Percentiles rank a stretch among this genome's conserved stretches.
phyloP scores from a whole-genome alignment of 2,329 filamentous ascomycete species.

The Raffaelea deltoideospora region DNA sequence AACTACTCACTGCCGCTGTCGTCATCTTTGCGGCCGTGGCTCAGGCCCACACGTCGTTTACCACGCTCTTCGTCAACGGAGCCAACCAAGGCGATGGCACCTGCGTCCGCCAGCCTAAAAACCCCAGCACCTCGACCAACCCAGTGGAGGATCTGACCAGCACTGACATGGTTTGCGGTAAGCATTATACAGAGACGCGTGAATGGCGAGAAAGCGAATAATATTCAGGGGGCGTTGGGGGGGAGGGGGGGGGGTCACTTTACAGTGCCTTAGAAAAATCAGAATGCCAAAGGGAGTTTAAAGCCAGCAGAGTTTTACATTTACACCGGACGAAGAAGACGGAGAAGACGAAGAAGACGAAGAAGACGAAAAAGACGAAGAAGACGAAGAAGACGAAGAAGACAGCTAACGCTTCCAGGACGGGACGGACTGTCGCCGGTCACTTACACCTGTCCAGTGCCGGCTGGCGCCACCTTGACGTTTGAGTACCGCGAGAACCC shows the following conservation, averaged over 20 bases:
- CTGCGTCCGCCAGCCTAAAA: constrained; percentile 51
- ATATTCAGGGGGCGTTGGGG: no score
- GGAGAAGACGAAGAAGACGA: no score
- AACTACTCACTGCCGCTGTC: constrained; percentile 14
- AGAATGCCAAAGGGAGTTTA: no score
- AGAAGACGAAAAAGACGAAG: constrained; percentile 4
- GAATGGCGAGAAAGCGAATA: no score
- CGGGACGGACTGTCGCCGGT: constrained; percentile 28
- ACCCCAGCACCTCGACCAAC: constrained; percentile 33
- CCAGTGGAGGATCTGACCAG: constrained; percentile 44
- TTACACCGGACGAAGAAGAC: no score
- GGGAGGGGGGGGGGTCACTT: no score
- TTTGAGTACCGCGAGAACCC: constrained; percentile 53
- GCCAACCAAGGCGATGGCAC: constrained; percentile 54
- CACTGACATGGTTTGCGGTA: constrained; percentile 57
- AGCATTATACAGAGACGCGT: constrained; percentile 14
- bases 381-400: constrained; percentile 4
- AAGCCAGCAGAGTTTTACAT: no score
- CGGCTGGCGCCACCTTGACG: constrained; percentile 40
- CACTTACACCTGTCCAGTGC: constrained; percentile 30
- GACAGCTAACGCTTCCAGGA: constrained; percentile 22
- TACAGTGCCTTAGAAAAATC: no score
- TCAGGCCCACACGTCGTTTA: constrained; percentile 46
- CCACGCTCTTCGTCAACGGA: constrained; percentile 46
- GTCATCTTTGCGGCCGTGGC: constrained; percentile 20